Evolutionary conservation across 139 green algal genomes (phyloP), one percentile per base, ranked within the genome.

Genomic region (Closterium sp.): DNA sequence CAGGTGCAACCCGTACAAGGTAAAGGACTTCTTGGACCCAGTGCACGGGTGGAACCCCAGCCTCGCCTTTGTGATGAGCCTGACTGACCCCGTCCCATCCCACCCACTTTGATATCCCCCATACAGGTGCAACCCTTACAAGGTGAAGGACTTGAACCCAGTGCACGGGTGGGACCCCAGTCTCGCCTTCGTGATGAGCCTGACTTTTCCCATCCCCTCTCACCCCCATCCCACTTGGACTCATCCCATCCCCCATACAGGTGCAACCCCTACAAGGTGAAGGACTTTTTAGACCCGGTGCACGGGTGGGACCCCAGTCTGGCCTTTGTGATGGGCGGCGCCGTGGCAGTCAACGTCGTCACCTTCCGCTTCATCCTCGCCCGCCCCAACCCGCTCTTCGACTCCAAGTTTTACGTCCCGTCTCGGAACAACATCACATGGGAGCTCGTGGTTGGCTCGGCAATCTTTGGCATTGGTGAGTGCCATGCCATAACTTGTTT

Each of bases 391-490:
- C 34, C 3, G 79, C 84, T 84, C 24, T 45, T 92, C 21, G 27
- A 27, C 1, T 2, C 50, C 31, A 92, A 86, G 0, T 70, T 88
- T 30, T 31, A 1, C 24, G 87, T 94, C 31, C 87, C 87, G 17
- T 24, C 31, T 9, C 17, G 87, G 1, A 95, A 93, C 11, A 17
- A 29, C 11, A 94, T 98, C 30, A 96, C 97, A 88, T 3, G 70
- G 1, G 90, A 96, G 70, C 94, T 98, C 86, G 70, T 98, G 2
- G 31, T 92, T 0, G 97, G 97, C 6, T 96, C 91, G 0, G 42
- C 95, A 19, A 34, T 98, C 11, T 98, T 98, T 91, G 97, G 97
- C 11, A 94, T 94, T 0, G 97, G 97, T 87, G 27, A 86, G 30
- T 97, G 97, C n/a, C n/a, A n/a, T n/a, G n/a, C n/a, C n/a, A n/a